Evolutionary conservation across 2,329 filamentous ascomycete species (phyloP), one percentile per base, ranked within the genome.

Genomic region (Stachybotrys elegans): DNA sequence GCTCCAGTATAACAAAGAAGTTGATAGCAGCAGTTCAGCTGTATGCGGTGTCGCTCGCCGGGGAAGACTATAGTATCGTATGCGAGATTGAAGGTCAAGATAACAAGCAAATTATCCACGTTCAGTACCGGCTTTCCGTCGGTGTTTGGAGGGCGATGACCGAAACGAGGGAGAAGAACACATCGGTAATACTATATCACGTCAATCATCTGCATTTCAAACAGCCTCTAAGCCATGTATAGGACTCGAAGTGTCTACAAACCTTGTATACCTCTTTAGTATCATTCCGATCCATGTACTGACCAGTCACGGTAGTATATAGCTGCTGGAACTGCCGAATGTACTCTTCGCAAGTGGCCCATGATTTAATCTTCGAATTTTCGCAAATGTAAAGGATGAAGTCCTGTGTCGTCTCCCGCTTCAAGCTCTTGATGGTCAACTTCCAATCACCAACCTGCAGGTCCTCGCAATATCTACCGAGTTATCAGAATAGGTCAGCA

Each of bases 81-180:
- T 2, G 43, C 40, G 22, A 62, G 58, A 25, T 63, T 65, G 13
- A 61, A 63, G 1, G 37, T 54, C 3, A 58, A 44, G 13, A 65
- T 50, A 7, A 51, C 42, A 16, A 46, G 37, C 5, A 60, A 43
- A 41, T 48, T 48, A 32, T 55, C 40, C 2, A 48, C 42, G 25
- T 53, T 52, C 5, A 57, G 43, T 6, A 61, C 54, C 16, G 43
- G 50, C 46, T 60, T 58, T 14, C 51, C 41, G 37, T 56, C 19
- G 13, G 51, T 51, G 31, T 60, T 61, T 1, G 47, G 54, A 8
- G 47, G 32, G 14, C 43, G 43, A 19, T 58, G 48, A n/a, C 42
- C 16, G 21, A 57, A 62, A 29, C 23, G 36, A 27, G 52, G 52
- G 25, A 61, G 39, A 3, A 59, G 37, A 8, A 54, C 40, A 16